Conservation (phyloP, 768 basidiomycete species). For the Tylopilus cervinicoccineus region DNA sequence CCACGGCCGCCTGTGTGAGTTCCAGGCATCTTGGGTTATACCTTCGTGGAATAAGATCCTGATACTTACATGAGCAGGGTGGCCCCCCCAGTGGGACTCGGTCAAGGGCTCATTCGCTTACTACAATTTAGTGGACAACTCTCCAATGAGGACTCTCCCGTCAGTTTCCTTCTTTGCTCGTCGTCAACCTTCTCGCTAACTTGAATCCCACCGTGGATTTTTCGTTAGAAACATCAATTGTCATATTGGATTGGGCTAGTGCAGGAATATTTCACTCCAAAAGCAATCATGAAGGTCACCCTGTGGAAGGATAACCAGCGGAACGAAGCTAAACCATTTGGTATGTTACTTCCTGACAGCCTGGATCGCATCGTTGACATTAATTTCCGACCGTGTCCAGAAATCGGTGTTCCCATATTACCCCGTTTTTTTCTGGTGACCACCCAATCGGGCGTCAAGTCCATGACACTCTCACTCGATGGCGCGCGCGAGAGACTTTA, state of each 20-base stretch:
- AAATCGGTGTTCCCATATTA: constrained; percentile 75
- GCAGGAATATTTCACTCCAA: constrained; percentile 65
- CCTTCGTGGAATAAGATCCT: constrained; percentile 9
- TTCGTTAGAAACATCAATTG: constrained; percentile 53
- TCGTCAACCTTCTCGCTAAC: constrained; percentile 1
- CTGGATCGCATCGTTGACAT: constrained; percentile 1
- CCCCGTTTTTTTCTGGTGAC: constrained; percentile 85
- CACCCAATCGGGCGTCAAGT: constrained; percentile 78
- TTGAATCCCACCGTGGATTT: not conserved
- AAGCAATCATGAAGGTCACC: constrained; percentile 73
- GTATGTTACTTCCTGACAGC: constrained; percentile 39
- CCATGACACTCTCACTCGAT: constrained; percentile 76
- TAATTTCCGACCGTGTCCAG: constrained; percentile 35
- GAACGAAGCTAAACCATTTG: constrained; percentile 79
- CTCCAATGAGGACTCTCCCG: constrained; percentile 50
- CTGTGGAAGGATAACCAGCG: constrained; percentile 84
- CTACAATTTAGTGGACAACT: constrained; percentile 69
- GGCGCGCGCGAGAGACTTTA: constrained; percentile 69
- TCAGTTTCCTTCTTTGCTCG: constrained; percentile 13
- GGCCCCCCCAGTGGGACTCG: constrained; percentile 41
- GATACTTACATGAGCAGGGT: constrained; percentile 25
- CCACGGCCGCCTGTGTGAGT: constrained; percentile 32
- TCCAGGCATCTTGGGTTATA: not conserved
- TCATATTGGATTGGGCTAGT: constrained; percentile 66
- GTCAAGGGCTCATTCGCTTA: constrained; percentile 62